These are phyloP conservation scores for Diaporthe vexans DNA, from an alignment of 2,329 filamentous ascomycete species.

Conservation along the genomic window DNA sequence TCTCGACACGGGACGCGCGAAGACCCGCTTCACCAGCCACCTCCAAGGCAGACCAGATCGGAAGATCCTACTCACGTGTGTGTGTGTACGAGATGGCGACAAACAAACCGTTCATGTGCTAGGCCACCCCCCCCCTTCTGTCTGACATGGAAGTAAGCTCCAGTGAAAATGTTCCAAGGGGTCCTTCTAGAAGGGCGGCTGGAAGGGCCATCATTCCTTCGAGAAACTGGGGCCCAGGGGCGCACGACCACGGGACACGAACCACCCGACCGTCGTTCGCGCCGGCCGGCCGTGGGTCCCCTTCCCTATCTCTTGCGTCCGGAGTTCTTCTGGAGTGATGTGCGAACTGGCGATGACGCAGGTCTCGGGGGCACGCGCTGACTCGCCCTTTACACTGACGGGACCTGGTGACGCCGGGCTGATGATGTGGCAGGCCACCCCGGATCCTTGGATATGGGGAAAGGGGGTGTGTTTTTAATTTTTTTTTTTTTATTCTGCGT, in stretches of 20 bases:
- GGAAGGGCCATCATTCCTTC: neutral
- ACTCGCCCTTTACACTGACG: neutral
- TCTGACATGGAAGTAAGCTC: conserved; percentile 22
- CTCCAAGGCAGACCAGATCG: neutral
- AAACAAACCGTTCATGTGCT: neutral
- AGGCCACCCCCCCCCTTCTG: neutral
- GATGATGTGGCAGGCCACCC: conserved; percentile 29
- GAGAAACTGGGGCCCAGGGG: neutral
- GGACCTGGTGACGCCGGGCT: conserved; percentile 16
- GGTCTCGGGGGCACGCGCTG: conserved; percentile 8
- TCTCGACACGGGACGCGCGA: neutral
- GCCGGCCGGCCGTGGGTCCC: conserved; percentile 13
- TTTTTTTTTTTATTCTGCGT: too few species aligned
- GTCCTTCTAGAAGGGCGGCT: conserved; percentile 37
- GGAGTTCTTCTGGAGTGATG: conserved; percentile 4
- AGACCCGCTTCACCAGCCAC: conserved; percentile 24
- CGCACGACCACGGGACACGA: conserved; percentile 5
- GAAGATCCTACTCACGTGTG: neutral
- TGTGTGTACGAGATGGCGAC: neutral
- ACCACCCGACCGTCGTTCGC: conserved; percentile 12
- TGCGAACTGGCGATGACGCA: conserved; percentile 24
- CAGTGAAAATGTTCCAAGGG: conserved; percentile 29
- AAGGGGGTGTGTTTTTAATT: neutral
- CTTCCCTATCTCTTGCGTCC: neutral
- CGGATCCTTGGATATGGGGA: neutral